Base-by-base conservation (phyloP, 2,329 filamentous ascomycete genomes). In the Hymenoscyphus occultus region DNA sequence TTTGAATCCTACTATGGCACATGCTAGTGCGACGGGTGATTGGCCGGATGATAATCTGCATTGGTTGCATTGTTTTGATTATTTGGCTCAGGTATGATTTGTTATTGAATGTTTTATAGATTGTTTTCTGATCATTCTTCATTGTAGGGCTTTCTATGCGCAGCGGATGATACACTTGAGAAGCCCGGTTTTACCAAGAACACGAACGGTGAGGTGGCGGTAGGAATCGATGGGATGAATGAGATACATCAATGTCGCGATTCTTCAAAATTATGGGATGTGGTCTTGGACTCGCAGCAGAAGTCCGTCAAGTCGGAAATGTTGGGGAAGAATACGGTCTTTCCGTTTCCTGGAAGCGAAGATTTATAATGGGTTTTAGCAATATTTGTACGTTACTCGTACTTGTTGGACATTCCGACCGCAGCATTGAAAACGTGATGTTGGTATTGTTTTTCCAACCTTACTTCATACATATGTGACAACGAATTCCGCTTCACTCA, bases 171-270 rank as follows among this genome's bases (percentile, higher is more conserved):
- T 42, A 59, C 57, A 39, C 14, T 59, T 4, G 57, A 59, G 39
- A 59, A 59, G 22, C 57, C 57, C 2, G 39, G 32, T 16, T 42
- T 42, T 31, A 59, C 57, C 9, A 42, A 59, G 12, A 59, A 59
- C 28, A 40, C 19, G 2, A 59, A 59, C n/a, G 57, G 57, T 16
- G 39, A 59, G 39, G 19, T 59, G 5, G 39, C 35, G 7, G 32
- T 39, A 5, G 57, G 57, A 12, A 59, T 59, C 13, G 57, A 59
- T 59, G 57, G 57, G 22, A 59, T 59, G 57, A 42, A 42, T 39
- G 39, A 59, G 14, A 59, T 35, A 7, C 57, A 59, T 59, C 57
- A 59, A 59, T 59, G 57, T 42, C 57, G 57, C 5, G 35, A 59
- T 42, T 39, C 57, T 28, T 59, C 57, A 16, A 28, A 39, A 12